Base-by-base conservation (phyloP, 2,329 filamentous ascomycete species). In the Arthrobotrys entomopaga region DNA sequence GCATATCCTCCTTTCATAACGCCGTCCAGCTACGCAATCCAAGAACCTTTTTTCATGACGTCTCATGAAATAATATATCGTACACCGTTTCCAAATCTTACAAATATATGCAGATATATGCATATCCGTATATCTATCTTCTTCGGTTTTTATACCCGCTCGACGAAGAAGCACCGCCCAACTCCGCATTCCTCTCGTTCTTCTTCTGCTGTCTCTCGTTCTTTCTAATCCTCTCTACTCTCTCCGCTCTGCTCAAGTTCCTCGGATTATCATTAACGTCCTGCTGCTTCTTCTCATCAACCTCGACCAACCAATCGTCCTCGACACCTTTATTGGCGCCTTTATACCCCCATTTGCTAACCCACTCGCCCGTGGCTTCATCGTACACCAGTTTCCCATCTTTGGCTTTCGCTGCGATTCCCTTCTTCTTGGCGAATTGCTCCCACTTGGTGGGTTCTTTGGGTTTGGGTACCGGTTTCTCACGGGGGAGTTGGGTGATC, bases 381-480 rank as follows among this genome's bases (percentile, higher is more conserved):
- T 98, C 92, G 82, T 90, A 98, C 66, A 90, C 88, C 79, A 93
- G 83, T 83, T 97, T 90, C 81, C 88, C 86, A 81, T 95, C 92
- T 77, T 90, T 88, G 77, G 88, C 90, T 87, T 93, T 96, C 82
- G 89, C 88, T 84, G 91, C 91, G 83, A 99, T 98, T 65, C 95
- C 95, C 86, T 97, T 96, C 88, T 96, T 96, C 82, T 89, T 90
- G 52, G 95, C 95, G 84, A 99, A 99, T 80, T 90, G 88, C 84
- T 97, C 90, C 95, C 95, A 99, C 82, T 93, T 97, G 71, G 94
- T 98, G 78, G 90, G 90, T 67, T 89, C 85, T 84, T 93, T 95
- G 78, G 89, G 87, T 65, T 88, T 86, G 0, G 95, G 95, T 7
- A 98, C 85, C 8, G 92, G 92, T 82, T 99, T 98, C 84, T 97